Evolutionary conservation across 2,329 filamentous ascomycete species (phyloP).

Genomic region (Penicillium paneum): DNA sequence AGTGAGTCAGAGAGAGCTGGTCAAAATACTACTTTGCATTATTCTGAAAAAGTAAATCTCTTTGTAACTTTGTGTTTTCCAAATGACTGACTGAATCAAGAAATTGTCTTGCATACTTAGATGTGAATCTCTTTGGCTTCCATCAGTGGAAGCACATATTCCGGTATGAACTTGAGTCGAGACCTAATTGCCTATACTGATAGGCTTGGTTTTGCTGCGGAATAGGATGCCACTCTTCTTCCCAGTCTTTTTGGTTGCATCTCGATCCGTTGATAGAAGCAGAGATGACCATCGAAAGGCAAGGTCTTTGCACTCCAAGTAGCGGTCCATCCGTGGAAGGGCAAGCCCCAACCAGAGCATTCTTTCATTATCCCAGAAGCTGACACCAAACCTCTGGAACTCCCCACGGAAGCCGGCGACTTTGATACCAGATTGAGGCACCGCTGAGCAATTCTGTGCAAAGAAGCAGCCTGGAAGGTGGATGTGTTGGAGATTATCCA

Average conservation of each 20-base stretch:
- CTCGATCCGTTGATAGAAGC: background rate
- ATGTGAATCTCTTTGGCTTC: background rate
- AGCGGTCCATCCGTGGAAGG: background rate
- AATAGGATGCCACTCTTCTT: background rate
- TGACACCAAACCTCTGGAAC: background rate
- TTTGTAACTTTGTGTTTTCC: no score
- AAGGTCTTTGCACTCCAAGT: background rate
- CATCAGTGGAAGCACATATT: background rate
- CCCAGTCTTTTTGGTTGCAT: no score
- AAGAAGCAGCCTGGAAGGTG: background rate
- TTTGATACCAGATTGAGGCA: background rate
- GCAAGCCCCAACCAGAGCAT: accelerated
- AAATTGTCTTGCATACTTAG: no score
- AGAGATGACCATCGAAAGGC: background rate
- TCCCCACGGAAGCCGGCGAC: background rate
- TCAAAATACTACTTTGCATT: background rate
- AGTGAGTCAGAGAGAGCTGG: background rate
- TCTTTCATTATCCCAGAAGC: background rate
- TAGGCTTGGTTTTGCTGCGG: background rate
- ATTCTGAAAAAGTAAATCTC: no score
- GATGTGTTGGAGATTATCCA: background rate
- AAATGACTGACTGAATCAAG: background rate
- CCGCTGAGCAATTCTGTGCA: background rate
- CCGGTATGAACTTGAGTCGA: background rate
- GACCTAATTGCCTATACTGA: background rate